phyloP scores from a whole-genome alignment of 805 yeast species.

The Yarrowia sp. region DNA sequence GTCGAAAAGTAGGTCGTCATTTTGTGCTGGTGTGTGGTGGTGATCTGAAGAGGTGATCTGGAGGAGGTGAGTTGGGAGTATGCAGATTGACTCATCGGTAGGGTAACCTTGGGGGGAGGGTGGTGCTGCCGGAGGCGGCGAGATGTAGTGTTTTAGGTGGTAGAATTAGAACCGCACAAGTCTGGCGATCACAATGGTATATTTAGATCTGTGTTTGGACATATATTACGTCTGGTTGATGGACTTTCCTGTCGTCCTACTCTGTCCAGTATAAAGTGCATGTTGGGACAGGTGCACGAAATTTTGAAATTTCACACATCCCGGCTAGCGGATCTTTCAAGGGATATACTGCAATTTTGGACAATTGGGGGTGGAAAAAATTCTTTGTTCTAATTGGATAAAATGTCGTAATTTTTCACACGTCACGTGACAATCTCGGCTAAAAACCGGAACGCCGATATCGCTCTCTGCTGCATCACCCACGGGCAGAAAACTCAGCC shows the following conservation, averaged over 20 bases:
- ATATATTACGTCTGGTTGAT: too few species aligned
- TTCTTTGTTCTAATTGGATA: neutral
- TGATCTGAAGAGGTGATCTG: constrained; percentile 4
- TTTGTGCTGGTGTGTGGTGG: neutral
- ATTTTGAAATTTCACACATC: too few species aligned
- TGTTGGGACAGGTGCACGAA: constrained; percentile 11
- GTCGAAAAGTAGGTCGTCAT: constrained; percentile 41
- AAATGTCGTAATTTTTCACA: neutral
- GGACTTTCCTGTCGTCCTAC: neutral
- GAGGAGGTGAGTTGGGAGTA: neutral
- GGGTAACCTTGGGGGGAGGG: neutral
- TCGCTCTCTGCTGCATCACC: neutral
- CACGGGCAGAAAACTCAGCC: constrained; percentile 4
- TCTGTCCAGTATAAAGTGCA: neutral
- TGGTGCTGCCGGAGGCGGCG: too few species aligned
- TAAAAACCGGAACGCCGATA: neutral
- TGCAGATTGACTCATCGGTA: constrained; percentile 14
- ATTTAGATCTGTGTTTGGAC: too few species aligned
- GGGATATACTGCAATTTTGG: too few species aligned
- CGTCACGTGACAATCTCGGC: neutral
- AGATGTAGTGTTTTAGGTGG: too few species aligned
- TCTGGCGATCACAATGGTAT: neutral
- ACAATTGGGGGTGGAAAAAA: neutral
- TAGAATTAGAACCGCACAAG: neutral
- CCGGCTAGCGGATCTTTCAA: too few species aligned